A percentile compares a stretch with the other conserved stretches of the same genome.
Conservation (phyloP, 305 asterid species). For the Plantago coronopus region DNA sequence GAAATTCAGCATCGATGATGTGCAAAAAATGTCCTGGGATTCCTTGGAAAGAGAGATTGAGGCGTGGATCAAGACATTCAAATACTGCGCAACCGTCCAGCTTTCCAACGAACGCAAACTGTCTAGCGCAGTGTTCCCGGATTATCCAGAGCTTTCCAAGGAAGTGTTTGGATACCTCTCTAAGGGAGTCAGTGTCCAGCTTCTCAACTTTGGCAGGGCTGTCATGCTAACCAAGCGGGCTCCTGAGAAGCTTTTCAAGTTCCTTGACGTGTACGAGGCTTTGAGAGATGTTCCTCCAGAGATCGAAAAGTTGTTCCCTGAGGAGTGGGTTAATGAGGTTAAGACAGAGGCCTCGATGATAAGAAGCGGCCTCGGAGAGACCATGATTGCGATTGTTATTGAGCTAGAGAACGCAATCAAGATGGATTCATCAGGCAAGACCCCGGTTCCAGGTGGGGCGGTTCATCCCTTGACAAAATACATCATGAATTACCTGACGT, state of each 20-base stretch:
- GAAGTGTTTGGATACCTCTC: slow-evolving; percentile 37
- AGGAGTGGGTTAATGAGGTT: slow-evolving; percentile 34
- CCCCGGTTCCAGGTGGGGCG: slow-evolving; percentile 80
- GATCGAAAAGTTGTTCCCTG: slow-evolving; percentile 30
- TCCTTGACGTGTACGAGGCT: slow-evolving; percentile 67
- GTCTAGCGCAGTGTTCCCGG: slow-evolving; percentile 38
- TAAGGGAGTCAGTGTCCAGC: slow-evolving; percentile 36
- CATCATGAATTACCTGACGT: slow-evolving; percentile 59
- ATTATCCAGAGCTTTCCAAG: slow-evolving; percentile 32
- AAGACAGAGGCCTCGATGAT: slow-evolving; percentile 54
- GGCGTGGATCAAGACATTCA: slow-evolving; percentile 56
- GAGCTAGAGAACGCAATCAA: slow-evolving; percentile 77
- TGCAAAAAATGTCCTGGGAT: slow-evolving; percentile 78
- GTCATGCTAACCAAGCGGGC: slow-evolving; percentile 63
- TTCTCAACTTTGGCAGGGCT: slow-evolving; percentile 71
- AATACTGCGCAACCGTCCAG: slow-evolving; percentile 32
- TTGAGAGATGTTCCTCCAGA: slow-evolving; percentile 40
- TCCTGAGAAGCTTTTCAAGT: slow-evolving; percentile 75
- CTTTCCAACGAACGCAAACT: slow-evolving; percentile 53
- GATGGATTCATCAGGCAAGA: slow-evolving; percentile 53
- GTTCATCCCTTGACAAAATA: slow-evolving; percentile 85
- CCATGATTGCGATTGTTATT: slow-evolving; percentile 49
- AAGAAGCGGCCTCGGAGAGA: slow-evolving; percentile 57
- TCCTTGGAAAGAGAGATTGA: slow-evolving; percentile 64
- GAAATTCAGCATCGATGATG: slow-evolving; percentile 69